Evolutionary conservation across 176 grass and related monocot species (phyloP).

Genomic region (Olyra latifolia): DNA sequence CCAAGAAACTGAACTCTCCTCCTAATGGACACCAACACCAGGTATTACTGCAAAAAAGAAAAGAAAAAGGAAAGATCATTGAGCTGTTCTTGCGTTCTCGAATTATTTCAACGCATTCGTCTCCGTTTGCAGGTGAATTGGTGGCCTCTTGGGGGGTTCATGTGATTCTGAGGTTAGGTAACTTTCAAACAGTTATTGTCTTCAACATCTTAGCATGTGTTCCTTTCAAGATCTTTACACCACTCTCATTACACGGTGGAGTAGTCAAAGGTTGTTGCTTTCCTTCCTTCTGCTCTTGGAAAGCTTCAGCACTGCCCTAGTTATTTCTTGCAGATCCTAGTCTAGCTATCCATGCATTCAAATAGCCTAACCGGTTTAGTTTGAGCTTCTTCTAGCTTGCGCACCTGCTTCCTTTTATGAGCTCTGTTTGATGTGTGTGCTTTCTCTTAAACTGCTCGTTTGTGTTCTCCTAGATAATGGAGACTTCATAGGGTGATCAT

Average conservation of each 20-base stretch:
- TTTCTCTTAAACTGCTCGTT: constrained; percentile 22
- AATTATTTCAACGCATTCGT: neutral
- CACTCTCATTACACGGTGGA: constrained; percentile 38
- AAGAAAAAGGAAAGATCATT: neutral
- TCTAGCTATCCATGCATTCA: constrained; percentile 54
- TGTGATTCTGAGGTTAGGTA: constrained; percentile 46
- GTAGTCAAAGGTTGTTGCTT: constrained; percentile 70
- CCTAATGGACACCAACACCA: constrained; percentile 18
- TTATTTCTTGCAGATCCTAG: constrained; percentile 52
- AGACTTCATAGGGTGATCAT: constrained; percentile 21
- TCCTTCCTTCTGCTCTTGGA: constrained; percentile 40
- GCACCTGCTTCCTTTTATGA: constrained; percentile 1
- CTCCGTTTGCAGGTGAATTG: constrained; percentile 31
- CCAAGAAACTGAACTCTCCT: constrained; percentile 23
- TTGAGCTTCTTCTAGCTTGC: constrained; percentile 23
- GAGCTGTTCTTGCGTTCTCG: constrained; percentile 20
- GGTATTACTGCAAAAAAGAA: constrained; percentile 24
- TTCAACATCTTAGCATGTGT: constrained; percentile 36
- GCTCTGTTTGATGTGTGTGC: constrained; percentile 23
- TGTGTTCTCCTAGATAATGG: constrained; percentile 16
- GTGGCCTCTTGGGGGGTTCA: constrained; percentile 9
- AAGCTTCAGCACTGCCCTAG: constrained; percentile 47
- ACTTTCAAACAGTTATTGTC: constrained; percentile 43
- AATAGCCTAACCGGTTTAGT: constrained; percentile 29
- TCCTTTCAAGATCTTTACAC: constrained; percentile 61